Base-by-base conservation (phyloP, 306 rosid genomes). In the Ormosia semicastrata region DNA sequence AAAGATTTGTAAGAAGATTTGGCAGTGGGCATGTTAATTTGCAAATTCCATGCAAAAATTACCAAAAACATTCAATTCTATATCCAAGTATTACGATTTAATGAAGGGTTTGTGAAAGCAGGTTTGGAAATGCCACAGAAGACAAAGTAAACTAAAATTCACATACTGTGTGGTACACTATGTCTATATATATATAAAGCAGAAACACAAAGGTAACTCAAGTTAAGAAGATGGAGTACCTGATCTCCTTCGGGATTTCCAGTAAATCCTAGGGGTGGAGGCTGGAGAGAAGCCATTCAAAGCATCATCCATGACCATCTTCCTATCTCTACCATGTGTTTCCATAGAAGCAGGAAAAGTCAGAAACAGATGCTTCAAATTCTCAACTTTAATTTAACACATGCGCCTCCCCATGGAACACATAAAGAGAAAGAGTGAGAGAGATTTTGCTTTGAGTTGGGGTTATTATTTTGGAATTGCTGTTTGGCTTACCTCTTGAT, bases 241-340 rank as follows among this genome's bases (percentile, higher is more conserved):
- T 87, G 97, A 88, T 92, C 94, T 91, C 85, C 83, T 88, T 77
- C 99, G 88, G 70, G 94, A 90, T 81, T 93, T 96, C 99, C 99
- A 96, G 40, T 63, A 71, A 86, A 96, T 86, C 41, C 71, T 86
- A 56, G 99, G 89, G 29, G 96, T 81, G 32, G 97, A 87, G 4
- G 79, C 85, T 7, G 93, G 90, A 77, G 97, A 92, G 85, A 96
- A 96, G 10, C 87, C 89, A 39, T 89, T 86, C 67, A 95, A 86
- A 75, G 84, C 86, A 65, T 85, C 91, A 81, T 85, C 89, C 30
- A 64, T 78, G 0, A 41, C 86, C 90, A 84, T 88, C 84, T 33
- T 68, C 73, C 69, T 74, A 40, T 75, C 80, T 56, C 41, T 66
- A 7, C 32, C 73, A 5, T 40, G 50, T 66, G 68, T 82, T 78